Percentiles rank a stretch among this genome's conserved stretches.
Conservation (phyloP, 192 early-diverging fungal genomes). For the Rhizoclosmatium sp. region DNA sequence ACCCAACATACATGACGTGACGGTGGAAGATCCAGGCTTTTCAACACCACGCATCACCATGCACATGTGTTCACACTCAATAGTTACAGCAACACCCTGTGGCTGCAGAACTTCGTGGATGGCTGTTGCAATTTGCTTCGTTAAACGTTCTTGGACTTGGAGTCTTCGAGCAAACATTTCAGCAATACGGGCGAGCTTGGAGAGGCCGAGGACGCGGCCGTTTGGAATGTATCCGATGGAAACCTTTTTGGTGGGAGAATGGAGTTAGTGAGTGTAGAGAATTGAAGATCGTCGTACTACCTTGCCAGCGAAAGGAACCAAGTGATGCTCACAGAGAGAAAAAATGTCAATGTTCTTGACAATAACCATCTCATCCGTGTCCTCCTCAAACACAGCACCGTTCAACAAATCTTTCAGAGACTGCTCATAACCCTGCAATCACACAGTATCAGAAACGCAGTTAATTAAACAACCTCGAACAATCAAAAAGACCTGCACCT, state of each 20-base stretch:
- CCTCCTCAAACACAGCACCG: conserved; percentile 97
- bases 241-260: conserved; percentile 60
- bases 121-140: conserved; percentile 94
- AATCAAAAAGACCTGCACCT: conserved; percentile 34
- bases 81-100: conserved; percentile 95
- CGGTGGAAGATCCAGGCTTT: conserved; percentile 94
- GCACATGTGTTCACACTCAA: conserved; percentile 96
- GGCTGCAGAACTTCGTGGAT: conserved; percentile 92
- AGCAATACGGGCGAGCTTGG: conserved; percentile 96
- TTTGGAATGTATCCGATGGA: conserved; percentile 98
- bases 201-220: conserved; percentile 91
- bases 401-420: conserved; percentile 89
- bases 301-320: conserved; percentile 98
- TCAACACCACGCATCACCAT: conserved; percentile 98
- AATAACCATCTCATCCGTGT: conserved; percentile 99
- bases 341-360: conserved; percentile 96
- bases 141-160: conserved; percentile 97
- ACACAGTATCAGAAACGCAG: background rate
- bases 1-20: conserved; percentile 96
- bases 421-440: conserved; percentile 86
- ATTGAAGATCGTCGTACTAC: conserved; percentile 47
- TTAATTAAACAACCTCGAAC: background rate
- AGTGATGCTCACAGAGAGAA: conserved; percentile 98
- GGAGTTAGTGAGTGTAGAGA: background rate
- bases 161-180: conserved; percentile 97